These are phyloP conservation scores for Lumnitzera racemosa DNA, from an alignment of 345 rosid genomes.

Conservation along the genomic window DNA sequence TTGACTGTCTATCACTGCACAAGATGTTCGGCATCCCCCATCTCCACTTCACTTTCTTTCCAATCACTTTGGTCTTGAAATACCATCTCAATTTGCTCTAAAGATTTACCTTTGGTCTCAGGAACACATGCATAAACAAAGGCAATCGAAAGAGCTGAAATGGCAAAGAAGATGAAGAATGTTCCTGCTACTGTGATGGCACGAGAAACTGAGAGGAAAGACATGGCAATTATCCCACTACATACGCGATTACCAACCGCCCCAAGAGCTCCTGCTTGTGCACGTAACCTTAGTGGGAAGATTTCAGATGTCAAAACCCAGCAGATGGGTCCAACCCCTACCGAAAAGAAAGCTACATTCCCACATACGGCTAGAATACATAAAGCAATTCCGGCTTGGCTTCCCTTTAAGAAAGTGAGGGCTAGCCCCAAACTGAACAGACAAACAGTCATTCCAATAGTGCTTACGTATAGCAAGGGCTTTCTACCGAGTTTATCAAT, in stretches of 20 bases:
- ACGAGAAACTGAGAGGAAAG: slow-evolving; percentile 59
- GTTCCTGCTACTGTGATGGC: slow-evolving; percentile 62
- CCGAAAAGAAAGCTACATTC: slow-evolving; percentile 74
- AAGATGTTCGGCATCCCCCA: slow-evolving; percentile 70
- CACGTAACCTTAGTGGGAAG: slow-evolving; percentile 65
- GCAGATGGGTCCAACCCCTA: slow-evolving; percentile 77
- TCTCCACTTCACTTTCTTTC: slow-evolving; percentile 47
- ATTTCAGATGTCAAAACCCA: slow-evolving; percentile 85
- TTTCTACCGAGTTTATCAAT: slow-evolving; percentile 66
- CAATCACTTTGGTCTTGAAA: slow-evolving; percentile 33
- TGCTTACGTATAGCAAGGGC: slow-evolving; percentile 73
- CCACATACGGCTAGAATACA: slow-evolving; percentile 57
- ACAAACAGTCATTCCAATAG: slow-evolving; percentile 76
- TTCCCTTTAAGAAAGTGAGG: slow-evolving; percentile 45
- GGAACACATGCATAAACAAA: slow-evolving; percentile 61
- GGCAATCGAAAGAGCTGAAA: slow-evolving; percentile 55
- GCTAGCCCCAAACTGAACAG: slow-evolving; percentile 48
- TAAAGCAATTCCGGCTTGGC: slow-evolving; percentile 32
- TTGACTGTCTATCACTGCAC: slow-evolving; percentile 33
- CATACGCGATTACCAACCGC: slow-evolving; percentile 69
- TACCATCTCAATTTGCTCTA: slow-evolving; percentile 67
- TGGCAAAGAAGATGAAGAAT: slow-evolving; percentile 44
- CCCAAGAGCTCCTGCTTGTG: slow-evolving; percentile 76
- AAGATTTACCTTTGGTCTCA: slow-evolving; percentile 70
- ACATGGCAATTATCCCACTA: slow-evolving; percentile 76